Evolutionary conservation across 805 yeast genomes (phyloP).

Genomic region (Ascoidea tarda): DNA sequence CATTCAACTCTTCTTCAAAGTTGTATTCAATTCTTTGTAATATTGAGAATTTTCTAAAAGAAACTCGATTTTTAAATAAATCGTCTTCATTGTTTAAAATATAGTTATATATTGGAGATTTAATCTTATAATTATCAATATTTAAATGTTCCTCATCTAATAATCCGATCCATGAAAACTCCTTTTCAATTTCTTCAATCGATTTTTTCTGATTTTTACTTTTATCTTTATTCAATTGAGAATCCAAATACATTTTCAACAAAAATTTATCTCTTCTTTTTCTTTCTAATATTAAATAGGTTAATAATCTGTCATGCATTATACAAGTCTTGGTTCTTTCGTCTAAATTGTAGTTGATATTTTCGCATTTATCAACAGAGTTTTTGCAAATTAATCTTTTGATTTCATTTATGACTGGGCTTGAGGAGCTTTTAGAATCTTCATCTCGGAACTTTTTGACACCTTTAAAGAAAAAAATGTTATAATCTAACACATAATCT

Average conservation of each 20-base stretch:
- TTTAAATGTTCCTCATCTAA: constrained; percentile 14
- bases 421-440: background rate
- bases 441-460: constrained; percentile 14
- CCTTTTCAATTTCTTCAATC: background rate
- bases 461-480: constrained; percentile 21
- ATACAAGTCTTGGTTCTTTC: constrained; percentile 18
- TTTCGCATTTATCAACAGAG: constrained; percentile 8
- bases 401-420: constrained; percentile 10
- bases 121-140: constrained; percentile 20
- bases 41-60: constrained; percentile 19
- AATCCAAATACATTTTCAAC: constrained; percentile 13
- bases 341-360: constrained; percentile 6
- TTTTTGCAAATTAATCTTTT: constrained; percentile 10
- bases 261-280: constrained; percentile 17
- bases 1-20: constrained; percentile 42
- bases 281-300: constrained; percentile 20
- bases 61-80: background rate
- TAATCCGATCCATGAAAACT: constrained; percentile 4
- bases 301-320: constrained; percentile 20
- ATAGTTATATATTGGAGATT: constrained; percentile 16
- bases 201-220: background rate
- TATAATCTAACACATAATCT: constrained; percentile 24
- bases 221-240: constrained; percentile 8
- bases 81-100: constrained; percentile 8
- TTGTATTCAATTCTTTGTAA: constrained; percentile 22